Base-by-base conservation (phyloP, 2,329 filamentous ascomycete genomes). In the Colletotrichum godetiae region DNA sequence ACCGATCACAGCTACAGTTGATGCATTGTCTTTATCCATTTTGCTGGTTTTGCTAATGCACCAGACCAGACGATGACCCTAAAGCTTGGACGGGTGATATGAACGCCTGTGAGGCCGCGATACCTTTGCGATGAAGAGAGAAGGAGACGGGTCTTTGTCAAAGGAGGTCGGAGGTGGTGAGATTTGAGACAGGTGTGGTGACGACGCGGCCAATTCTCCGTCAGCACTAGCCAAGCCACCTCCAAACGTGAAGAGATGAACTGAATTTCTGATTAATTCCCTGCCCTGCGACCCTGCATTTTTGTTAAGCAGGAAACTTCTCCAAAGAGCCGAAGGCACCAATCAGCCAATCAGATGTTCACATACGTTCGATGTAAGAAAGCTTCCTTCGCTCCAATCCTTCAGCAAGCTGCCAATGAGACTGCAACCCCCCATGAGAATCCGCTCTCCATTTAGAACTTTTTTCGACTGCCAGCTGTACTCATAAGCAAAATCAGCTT, bases 1-100 rank as follows among this genome's bases (percentile, higher is more conserved):
- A 1, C 77, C 78, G 29, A 79, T 76, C 13, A 79, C 76, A 4
- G 77, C 78, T 6, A 80, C 62, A 2, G 62, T 56, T 11, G 31
- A 10, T 1, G 31, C 49, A 24, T 56, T 46, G 11, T 22, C 6
- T 7, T 22, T 57, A 5, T 42, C 62, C 62, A 57, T 65, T 7
- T 29, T 10, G 31, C 2, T 53, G n/a, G n/a, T 15, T n/a, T 4
- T 12, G 2, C 4, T 11, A n/a, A 22, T 49, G 42, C 42, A 49
- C 7, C 42, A 4, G 42, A 49, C 42, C 19, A 49, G 42, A 49
- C 42, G 8, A 49, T 22, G 19, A 49, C 3, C 19, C 42, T 49
- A 19, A 11, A 49, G 2, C 5, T n/a, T 37, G 1, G 13, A 4
- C 1, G 1, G 5, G 12, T 11, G 3, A 2, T 2, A 49, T 15